These are phyloP conservation scores for Ceriops decandra DNA, from an alignment of 345 rosid species.

Conservation along the genomic window DNA sequence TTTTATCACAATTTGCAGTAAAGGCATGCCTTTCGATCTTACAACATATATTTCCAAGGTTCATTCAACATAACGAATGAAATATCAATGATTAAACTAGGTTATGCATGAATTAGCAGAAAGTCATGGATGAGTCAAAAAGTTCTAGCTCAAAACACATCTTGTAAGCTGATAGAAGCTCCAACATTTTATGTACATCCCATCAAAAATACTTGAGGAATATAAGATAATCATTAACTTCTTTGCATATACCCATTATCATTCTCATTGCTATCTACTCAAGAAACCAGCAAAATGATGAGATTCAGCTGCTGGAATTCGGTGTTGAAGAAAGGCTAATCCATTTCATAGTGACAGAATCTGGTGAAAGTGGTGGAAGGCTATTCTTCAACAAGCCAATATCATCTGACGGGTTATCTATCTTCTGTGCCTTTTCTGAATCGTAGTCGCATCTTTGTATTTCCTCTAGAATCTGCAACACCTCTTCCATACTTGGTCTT, in stretches of 20 bases:
- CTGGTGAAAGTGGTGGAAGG: conserved; percentile 37
- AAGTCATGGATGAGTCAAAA: background rate
- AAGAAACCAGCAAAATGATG: background rate
- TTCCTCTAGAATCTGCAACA: conserved; percentile 38
- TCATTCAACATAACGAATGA: background rate
- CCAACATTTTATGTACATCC: conserved; percentile 8
- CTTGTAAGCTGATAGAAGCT: background rate
- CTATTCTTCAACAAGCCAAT: conserved; percentile 41
- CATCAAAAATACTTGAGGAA: background rate
- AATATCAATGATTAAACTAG: background rate
- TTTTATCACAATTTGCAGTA: background rate
- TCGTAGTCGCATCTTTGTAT: conserved; percentile 33
- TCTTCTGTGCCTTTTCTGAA: conserved; percentile 18
- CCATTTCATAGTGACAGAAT: conserved; percentile 51
- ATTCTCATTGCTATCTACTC: background rate
- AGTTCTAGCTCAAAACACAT: background rate
- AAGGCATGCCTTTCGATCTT: background rate
- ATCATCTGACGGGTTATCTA: conserved; percentile 33
- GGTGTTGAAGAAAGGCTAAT: conserved; percentile 38
- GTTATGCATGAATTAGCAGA: background rate
- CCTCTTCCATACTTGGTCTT: conserved; percentile 70
- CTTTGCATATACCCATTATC: background rate
- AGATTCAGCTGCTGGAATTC: conserved; percentile 20
- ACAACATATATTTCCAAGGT: background rate
- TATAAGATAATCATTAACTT: background rate